A percentile compares a stretch with the other conserved stretches of the same genome.
phyloP scores from a whole-genome alignment of 352 stramenopile species.

The Pelagophyceae sp. region DNA sequence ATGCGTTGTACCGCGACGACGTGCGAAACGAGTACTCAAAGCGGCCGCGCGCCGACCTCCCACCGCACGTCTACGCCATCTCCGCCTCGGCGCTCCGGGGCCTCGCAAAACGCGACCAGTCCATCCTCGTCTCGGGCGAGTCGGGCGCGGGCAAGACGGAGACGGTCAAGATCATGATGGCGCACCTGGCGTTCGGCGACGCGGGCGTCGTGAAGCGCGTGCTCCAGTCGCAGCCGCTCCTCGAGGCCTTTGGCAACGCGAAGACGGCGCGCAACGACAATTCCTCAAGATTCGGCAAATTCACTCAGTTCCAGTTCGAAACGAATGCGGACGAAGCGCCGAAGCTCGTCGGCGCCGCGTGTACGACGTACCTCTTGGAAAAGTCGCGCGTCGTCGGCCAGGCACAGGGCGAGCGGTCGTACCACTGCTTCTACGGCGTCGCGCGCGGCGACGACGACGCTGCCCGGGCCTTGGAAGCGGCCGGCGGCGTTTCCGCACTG shows the following conservation, averaged over 20 bases:
- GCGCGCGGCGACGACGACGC: not conserved
- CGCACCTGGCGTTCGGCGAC: constrained; percentile 71
- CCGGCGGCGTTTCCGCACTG: not conserved
- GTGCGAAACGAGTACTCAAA: constrained; percentile 33
- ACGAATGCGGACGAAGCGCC: constrained; percentile 24
- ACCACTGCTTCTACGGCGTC: constrained; percentile 94
- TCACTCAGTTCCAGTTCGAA: constrained; percentile 38
- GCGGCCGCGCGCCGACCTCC: constrained; percentile 21
- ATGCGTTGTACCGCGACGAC: not conserved
- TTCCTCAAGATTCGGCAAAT: constrained; percentile 45
- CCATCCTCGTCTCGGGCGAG: constrained; percentile 83
- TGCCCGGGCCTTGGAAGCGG: not conserved
- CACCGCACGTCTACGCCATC: constrained; percentile 25
- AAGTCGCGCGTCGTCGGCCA: constrained; percentile 65
- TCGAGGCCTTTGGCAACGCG: constrained; percentile 92
- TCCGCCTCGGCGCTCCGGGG: constrained; percentile 32
- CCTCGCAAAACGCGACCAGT: constrained; percentile 58
- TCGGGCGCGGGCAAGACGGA: too few relatives aligned
- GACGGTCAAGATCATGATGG: constrained; percentile 85
- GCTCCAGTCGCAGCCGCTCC: constrained; percentile 75
- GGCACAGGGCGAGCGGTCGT: constrained; percentile 67
- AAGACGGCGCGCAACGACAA: too few relatives aligned
- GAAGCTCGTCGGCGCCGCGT: constrained; percentile 42
- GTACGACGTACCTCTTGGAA: constrained; percentile 74
- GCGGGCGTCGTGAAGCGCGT: constrained; percentile 35